Evolutionary conservation across 2,329 filamentous ascomycete genomes (phyloP), one percentile per base, ranked within the genome.

Genomic region (Aureobasidium namibiae): DNA sequence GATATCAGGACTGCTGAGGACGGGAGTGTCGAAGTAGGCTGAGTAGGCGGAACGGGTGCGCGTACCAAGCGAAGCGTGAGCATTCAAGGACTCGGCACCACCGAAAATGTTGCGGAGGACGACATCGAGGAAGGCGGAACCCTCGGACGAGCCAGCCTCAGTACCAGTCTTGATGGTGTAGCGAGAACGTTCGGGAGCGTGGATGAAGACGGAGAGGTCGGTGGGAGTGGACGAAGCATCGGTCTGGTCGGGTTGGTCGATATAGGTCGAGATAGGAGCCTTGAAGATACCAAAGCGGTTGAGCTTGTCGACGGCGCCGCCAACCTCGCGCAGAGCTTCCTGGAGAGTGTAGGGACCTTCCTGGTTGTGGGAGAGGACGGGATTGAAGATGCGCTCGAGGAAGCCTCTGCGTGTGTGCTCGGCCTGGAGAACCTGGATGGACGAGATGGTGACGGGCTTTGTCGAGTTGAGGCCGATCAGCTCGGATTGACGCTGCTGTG

Each of bases 81-180:
- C 77, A 56, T 89, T 90, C 63, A 99, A 76, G 60, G 88, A 88
- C 76, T 99, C 94, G 24, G 92, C 94, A 39, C 94, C 94, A 54
- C 94, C 94, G 70, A 99, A 90, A 61, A 99, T 82, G 74, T 99
- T 99, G 65, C 94, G 86, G 78, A 91, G 86, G 54, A 92, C 80
- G 45, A 91, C 81, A 65, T 94, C 92, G 65, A 89, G 87, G 70
- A 95, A 97, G 4, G 92, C 92, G 8, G 92, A 95, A 36, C 92
- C 94, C 74, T 99, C 94, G 23, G 90, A 86, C 69, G 95, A 95
- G 63, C 94, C 94, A 46, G 96, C 81, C 70, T 97, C 92, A 9
- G 94, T 97, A 61, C 94, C 94, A 0, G 92, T 96, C 77, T 95
- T 95, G 68, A 97, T 82, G 61, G 91, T 85, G 68, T 97, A 84